These are phyloP conservation scores for Gamarada debralockiae DNA, from an alignment of 495 filamentous ascomycete species.

Conservation along the genomic window DNA sequence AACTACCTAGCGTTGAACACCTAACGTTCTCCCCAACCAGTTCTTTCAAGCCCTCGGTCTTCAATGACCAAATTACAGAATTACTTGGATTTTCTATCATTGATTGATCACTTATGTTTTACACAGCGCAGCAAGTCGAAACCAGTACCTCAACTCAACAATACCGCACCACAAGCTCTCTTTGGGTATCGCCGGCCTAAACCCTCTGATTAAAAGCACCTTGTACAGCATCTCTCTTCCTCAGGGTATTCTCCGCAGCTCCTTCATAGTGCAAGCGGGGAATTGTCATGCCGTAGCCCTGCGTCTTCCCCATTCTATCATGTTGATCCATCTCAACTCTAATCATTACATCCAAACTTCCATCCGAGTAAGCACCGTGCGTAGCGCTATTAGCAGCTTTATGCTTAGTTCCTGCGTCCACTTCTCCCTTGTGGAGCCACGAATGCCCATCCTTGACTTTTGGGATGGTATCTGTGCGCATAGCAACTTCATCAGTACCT, in stretches of 20 bases:
- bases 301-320: slow-evolving; percentile 55
- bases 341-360: slow-evolving; percentile 64
- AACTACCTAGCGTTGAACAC: too few relatives aligned
- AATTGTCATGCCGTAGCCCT: slow-evolving; percentile 66
- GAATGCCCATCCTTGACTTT: slow-evolving; percentile 55
- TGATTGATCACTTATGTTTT: too few relatives aligned
- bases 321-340: slow-evolving; percentile 69
- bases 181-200: not conserved
- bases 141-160: too few relatives aligned
- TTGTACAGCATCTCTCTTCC: slow-evolving; percentile 13
- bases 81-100: too few relatives aligned
- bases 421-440: slow-evolving; percentile 61
- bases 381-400: slow-evolving; percentile 50
- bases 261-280: slow-evolving; percentile 33
- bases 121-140: too few relatives aligned
- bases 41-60: too few relatives aligned
- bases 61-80: too few relatives aligned
- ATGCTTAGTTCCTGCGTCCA: slow-evolving; percentile 60
- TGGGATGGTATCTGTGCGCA: not conserved
- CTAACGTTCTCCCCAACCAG: too few relatives aligned
- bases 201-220: not conserved
- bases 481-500: not conserved
- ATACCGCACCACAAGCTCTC: too few relatives aligned
- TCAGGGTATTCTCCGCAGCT: slow-evolving; percentile 8
- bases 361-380: slow-evolving; percentile 51